phyloP scores from a whole-genome alignment of 2,329 filamentous ascomycete genomes.

The Aspergillus transmontanensis region DNA sequence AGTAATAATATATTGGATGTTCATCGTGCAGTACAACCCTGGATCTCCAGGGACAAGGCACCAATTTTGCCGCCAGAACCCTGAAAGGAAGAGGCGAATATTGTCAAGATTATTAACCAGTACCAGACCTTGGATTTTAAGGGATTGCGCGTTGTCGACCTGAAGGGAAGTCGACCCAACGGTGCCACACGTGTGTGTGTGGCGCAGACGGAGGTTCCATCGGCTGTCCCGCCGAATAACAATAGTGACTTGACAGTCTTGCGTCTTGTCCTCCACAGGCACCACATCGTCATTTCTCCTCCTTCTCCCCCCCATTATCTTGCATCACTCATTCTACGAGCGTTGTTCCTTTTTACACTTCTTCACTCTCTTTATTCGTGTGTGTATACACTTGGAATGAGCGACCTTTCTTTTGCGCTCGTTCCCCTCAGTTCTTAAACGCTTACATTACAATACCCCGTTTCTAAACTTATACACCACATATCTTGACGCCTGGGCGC shows the following conservation, averaged over 20 bases:
- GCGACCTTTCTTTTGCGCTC: slow-evolving; percentile 17
- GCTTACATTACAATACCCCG: slow-evolving; percentile 12
- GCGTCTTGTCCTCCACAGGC: slow-evolving; percentile 11
- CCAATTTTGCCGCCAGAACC: not conserved
- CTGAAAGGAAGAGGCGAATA: not conserved
- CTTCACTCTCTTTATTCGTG: slow-evolving; percentile 4
- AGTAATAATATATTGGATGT: not conserved
- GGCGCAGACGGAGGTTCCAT: slow-evolving; percentile 26
- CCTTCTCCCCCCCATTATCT: slow-evolving; percentile 8
- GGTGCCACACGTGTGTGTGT: slow-evolving; percentile 27
- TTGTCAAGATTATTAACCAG: not conserved
- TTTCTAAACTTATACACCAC: slow-evolving; percentile 29
- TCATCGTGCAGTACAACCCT: not conserved
- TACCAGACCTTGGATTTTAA: not conserved
- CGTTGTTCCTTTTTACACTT: slow-evolving; percentile 4
- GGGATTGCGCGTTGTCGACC: slow-evolving; percentile 17
- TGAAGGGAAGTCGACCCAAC: slow-evolving; percentile 13
- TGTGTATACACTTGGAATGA: slow-evolving; percentile 19
- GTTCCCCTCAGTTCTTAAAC: slow-evolving; percentile 17
- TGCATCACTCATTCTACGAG: slow-evolving; percentile 10
- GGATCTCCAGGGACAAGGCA: slow-evolving; percentile 1
- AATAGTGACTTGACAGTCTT: slow-evolving; percentile 11
- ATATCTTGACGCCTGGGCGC: slow-evolving; percentile 36
- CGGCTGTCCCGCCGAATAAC: slow-evolving; percentile 7
- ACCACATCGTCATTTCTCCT: slow-evolving; percentile 23